Base-by-base conservation (phyloP, 108 stramenopile species). In the Cyclotella kingstonii region DNA sequence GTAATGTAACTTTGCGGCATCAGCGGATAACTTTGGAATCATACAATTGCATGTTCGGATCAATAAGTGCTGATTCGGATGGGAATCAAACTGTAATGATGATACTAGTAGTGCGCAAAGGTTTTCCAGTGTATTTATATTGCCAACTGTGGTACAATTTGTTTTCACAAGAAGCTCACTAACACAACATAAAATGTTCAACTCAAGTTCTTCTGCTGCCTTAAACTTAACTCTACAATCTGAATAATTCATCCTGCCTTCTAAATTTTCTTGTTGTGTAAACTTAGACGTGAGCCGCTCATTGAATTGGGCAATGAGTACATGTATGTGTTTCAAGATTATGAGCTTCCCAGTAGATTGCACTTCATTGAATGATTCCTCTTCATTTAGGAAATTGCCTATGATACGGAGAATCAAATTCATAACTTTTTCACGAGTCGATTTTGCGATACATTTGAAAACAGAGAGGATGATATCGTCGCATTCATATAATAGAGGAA, bases 111-210 rank as follows among this genome's bases (percentile, higher is more conserved):
- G 64, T 27, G 48, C 36, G 43, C 76, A 83, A 23, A 90, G 76
- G 45, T 44, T 83, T 27, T 73, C 72, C 26, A 86, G 42, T 23
- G 60, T 72, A 21, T 35, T 30, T 21, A 61, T 58, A 8, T 76
- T 48, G 19, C 70, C 49, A 26, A 30, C 36, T 14, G 46, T 47
- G 17, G 30, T 56, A 10, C 78, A 45, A 18, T 62, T 55, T 11
- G 67, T 39, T 40, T 65, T 66, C 35, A 88, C 50, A 31, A 80
- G 60, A 8, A 87, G 66, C 50, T 84, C 84, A 59, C 81, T 85
- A 0, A 93, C 72, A 2, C 79, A 70, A 34, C 81, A 89, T n/a
- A 93, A 65, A 62, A 93, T 85, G 28, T 63, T 56, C 18, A 90
- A 63, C 51, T 65, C 54, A 5, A 69, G 28, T 17, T 62, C 56